Percentiles rank a stretch among this genome's conserved stretches.
phyloP scores from a whole-genome alignment of 495 filamentous ascomycete species.

The Daldinia concentrica region DNA sequence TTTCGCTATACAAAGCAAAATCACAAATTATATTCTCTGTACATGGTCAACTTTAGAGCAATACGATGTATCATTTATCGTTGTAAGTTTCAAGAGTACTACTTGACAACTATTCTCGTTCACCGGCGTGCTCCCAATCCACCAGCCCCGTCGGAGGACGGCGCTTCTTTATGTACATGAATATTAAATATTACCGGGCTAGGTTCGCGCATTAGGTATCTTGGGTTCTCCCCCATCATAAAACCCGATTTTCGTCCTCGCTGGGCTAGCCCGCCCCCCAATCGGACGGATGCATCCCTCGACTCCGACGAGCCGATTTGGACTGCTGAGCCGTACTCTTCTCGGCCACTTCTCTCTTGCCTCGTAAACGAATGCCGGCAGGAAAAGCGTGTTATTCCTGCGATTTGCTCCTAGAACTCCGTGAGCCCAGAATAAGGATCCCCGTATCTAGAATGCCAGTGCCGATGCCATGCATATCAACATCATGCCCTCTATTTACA shows the following conservation, averaged over 20 bases:
- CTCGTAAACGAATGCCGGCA: conserved; percentile 52
- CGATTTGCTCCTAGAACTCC: conserved; percentile 60
- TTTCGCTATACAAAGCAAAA: not conserved
- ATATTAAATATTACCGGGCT: conserved; percentile 53
- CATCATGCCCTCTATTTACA: conserved; percentile 62
- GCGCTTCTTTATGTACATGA: conserved; percentile 46
- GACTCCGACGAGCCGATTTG: conserved; percentile 34
- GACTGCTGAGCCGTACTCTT: conserved; percentile 20
- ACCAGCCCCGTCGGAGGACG: conserved; percentile 24
- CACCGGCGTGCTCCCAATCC: conserved; percentile 26
- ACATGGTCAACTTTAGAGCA: conserved; percentile 37
- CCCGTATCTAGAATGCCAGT: conserved; percentile 63
- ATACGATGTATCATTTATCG: conserved; percentile 47
- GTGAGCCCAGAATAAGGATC: conserved; percentile 52
- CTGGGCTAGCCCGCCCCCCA: conserved; percentile 49
- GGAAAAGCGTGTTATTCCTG: conserved; percentile 43
- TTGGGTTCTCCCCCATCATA: conserved; percentile 35
- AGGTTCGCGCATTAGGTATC: conserved; percentile 48
- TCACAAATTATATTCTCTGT: conserved; percentile 4
- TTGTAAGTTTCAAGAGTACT: conserved; percentile 45
- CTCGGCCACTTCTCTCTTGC: conserved; percentile 28
- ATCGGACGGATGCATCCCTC: conserved; percentile 41
- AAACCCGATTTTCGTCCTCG: conserved; percentile 43
- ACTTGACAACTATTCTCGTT: conserved; percentile 42
- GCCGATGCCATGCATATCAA: conserved; percentile 64